Evolutionary conservation across 1,284 basidiomycete genomes (phyloP).

Genomic region (Fomes fomentarius): DNA sequence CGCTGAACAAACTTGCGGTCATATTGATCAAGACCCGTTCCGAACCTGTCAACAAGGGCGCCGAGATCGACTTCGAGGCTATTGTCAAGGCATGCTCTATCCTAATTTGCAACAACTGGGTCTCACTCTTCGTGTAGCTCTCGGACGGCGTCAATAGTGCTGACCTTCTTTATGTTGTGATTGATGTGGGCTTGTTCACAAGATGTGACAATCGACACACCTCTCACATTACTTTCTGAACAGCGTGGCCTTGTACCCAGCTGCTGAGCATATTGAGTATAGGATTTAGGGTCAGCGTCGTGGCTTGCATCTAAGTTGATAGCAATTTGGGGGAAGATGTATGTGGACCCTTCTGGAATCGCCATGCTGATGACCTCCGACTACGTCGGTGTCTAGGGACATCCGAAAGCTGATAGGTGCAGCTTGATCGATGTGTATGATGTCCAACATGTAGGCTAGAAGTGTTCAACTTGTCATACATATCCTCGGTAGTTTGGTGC

Average conservation of each 20-base stretch:
- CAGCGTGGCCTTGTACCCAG: conserved; percentile 5
- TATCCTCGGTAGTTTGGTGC: no score
- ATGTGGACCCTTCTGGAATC: no score
- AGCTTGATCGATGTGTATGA: no score
- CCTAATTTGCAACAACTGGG: neutral
- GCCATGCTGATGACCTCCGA: no score
- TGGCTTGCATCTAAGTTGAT: conserved; percentile 96
- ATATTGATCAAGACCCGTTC: conserved; percentile 99
- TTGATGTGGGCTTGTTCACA: conserved; percentile 99
- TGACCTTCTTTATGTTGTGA: conserved; percentile 95
- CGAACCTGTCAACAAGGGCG: conserved; percentile 91
- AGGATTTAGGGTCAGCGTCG: no score
- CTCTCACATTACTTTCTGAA: conserved; percentile 3
- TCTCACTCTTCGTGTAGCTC: conserved; percentile 48
- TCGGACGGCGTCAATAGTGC: conserved; percentile 95
- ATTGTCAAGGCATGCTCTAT: conserved; percentile 83
- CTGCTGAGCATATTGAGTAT: conserved; percentile 82
- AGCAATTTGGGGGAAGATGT: conserved; percentile 96
- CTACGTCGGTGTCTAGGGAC: no score
- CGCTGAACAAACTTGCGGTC: conserved; percentile 96
- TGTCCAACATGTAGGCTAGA: no score
- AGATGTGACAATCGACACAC: conserved; percentile 90
- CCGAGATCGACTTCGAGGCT: conserved; percentile 95
- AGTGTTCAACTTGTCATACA: no score
- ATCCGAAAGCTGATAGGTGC: no score